Conservation (phyloP, 495 filamentous ascomycete species). For the Penicillium arizonense region DNA sequence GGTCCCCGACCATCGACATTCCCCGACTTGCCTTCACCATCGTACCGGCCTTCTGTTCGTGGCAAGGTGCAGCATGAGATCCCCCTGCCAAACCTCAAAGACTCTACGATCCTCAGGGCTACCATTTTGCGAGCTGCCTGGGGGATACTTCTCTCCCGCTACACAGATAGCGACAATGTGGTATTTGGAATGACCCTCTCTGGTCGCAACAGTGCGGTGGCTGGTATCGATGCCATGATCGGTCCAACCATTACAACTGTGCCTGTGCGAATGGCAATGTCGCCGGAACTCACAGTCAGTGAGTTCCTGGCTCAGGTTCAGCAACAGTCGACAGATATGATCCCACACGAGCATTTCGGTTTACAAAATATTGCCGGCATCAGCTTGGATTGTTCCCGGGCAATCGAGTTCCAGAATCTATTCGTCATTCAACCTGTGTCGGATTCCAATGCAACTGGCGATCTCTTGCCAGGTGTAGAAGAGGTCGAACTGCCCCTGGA, state of each 20-base stretch:
- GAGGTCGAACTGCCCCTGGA: not conserved
- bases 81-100: not conserved
- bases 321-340: slow-evolving; percentile 25
- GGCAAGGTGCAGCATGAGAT: not conserved
- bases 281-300: slow-evolving; percentile 12
- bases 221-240: slow-evolving; percentile 31
- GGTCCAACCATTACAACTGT: slow-evolving; percentile 42
- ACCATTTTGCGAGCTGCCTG: slow-evolving; percentile 34
- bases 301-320: slow-evolving; percentile 39
- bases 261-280: slow-evolving; percentile 43
- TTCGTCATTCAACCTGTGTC: not conserved
- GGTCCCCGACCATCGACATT: not conserved
- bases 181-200: slow-evolving; percentile 32
- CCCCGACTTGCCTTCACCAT: slow-evolving; percentile 10
- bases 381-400: slow-evolving; percentile 34
- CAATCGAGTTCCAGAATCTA: not conserved
- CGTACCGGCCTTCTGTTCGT: slow-evolving; percentile 25
- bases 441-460: not conserved
- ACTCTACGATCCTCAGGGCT: slow-evolving; percentile 26
- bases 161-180: slow-evolving; percentile 27
- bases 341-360: slow-evolving; percentile 42
- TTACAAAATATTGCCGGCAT: slow-evolving; percentile 52
- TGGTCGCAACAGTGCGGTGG: slow-evolving; percentile 31
- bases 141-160: slow-evolving; percentile 27
- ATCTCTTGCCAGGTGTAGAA: not conserved